Percentiles rank a stretch among this genome's conserved stretches.
Evolutionary conservation across 1,284 basidiomycete species (phyloP).

Genomic region (Marasmius tenuissimus): DNA sequence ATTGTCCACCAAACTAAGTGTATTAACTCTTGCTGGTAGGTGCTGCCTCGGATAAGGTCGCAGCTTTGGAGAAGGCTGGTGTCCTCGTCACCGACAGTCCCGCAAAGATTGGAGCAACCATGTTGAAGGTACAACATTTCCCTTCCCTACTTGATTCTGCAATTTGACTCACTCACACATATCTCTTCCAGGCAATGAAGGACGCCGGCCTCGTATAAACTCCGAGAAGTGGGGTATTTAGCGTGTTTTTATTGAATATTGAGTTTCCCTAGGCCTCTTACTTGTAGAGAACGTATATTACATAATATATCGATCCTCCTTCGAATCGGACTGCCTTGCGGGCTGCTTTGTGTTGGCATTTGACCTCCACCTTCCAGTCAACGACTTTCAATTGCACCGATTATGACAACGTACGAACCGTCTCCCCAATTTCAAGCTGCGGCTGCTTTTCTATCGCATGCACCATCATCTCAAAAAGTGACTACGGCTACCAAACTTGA

Average conservation of each 20-base stretch:
- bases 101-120: conserved; percentile 88
- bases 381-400: conserved; percentile 12
- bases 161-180: conserved; percentile 8
- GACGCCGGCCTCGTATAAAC: conserved; percentile 75
- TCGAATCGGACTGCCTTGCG: background rate
- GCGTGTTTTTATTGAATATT: conserved; percentile 14
- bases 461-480: conserved; percentile 50
- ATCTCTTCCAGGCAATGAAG: conserved; percentile 69
- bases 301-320: conserved; percentile 15
- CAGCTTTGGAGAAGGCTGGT: conserved; percentile 91
- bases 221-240: background rate
- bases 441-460: conserved; percentile 61
- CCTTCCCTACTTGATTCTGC: background rate
- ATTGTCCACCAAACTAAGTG: background rate
- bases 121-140: conserved; percentile 71
- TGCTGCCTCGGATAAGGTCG: conserved; percentile 94
- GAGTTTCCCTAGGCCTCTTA: conserved; percentile 1
- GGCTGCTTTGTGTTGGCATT: background rate
- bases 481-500: conserved; percentile 69
- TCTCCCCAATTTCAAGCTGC: conserved; percentile 61
- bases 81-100: conserved; percentile 95
- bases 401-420: conserved; percentile 24
- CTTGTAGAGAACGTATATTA: conserved; percentile 8
- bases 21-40: conserved; percentile 39
- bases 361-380: conserved; percentile 12